These are phyloP conservation scores for Rosa multiflora DNA, from an alignment of 306 rosid species.

Conservation along the genomic window DNA sequence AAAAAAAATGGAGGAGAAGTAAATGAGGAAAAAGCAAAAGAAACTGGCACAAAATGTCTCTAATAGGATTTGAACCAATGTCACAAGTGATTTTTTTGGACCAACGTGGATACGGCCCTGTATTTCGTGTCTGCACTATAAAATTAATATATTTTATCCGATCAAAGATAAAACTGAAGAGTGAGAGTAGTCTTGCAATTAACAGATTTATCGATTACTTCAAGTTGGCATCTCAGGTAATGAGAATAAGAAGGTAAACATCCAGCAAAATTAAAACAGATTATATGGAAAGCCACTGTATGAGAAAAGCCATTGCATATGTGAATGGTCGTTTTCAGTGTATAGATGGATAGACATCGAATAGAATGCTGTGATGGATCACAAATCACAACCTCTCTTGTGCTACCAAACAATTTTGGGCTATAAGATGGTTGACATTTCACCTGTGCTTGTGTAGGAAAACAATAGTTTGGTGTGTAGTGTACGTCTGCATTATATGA, in stretches of 20 bases:
- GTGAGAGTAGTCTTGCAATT: neutral
- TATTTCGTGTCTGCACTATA: too few relatives aligned
- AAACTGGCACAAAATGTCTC: too few relatives aligned
- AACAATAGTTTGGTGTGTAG: neutral
- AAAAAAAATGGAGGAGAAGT: too few relatives aligned
- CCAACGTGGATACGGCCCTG: too few relatives aligned
- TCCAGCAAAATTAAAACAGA: neutral
- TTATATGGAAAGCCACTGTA: neutral
- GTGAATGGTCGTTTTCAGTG: neutral
- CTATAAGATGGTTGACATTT: neutral
- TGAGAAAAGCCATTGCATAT: neutral
- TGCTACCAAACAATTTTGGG: constrained; percentile 9
- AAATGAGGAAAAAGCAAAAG: too few relatives aligned
- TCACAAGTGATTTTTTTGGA: too few relatives aligned
- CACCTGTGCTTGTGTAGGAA: neutral
- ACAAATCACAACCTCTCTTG: neutral
- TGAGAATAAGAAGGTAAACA: neutral
- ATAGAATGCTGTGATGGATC: neutral
- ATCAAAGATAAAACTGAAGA: neutral
- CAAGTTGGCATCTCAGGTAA: neutral
- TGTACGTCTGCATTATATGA: too few relatives aligned
- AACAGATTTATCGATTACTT: neutral
- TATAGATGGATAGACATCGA: neutral
- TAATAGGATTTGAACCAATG: too few relatives aligned
- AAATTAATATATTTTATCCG: too few relatives aligned